phyloP scores from a whole-genome alignment of 2,329 filamentous ascomycete genomes.

The Phyllosticta citribraziliensis region DNA sequence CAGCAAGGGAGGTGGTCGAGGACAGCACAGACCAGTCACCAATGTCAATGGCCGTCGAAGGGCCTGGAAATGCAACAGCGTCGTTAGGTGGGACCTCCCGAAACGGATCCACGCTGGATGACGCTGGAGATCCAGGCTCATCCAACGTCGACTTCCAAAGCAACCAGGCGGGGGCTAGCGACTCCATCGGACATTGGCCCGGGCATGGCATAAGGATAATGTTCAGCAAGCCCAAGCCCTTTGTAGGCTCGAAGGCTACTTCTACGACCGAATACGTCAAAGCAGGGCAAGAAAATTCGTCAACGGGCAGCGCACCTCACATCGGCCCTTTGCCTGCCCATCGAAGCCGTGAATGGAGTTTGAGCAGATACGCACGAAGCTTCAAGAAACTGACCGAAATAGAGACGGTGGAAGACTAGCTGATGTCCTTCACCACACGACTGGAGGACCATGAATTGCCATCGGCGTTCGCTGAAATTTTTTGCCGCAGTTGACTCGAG shows the following conservation, averaged over 20 bases:
- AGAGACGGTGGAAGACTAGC: background rate
- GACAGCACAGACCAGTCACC: background rate
- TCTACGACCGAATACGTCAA: background rate
- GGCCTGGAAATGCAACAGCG: background rate
- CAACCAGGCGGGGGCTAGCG: background rate
- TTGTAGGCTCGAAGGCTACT: background rate
- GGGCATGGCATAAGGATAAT: background rate
- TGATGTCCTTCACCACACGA: background rate
- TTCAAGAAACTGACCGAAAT: background rate
- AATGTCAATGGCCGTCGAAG: background rate
- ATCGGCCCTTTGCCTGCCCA: background rate
- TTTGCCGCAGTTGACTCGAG: background rate
- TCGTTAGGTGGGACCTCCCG: too few species aligned
- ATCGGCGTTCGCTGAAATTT: background rate
- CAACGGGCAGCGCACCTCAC: conserved; percentile 3
- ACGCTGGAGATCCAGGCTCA: background rate
- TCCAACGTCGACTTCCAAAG: background rate
- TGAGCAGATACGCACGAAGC: background rate
- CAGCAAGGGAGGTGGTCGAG: background rate
- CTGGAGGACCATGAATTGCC: background rate
- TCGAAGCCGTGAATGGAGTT: background rate
- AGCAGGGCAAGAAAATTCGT: background rate
- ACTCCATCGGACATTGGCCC: background rate
- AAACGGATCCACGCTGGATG: background rate
- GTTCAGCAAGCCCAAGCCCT: conserved; percentile 1